A percentile compares a stretch with the other conserved stretches of the same genome.
These are phyloP conservation scores for Claviceps maximensis DNA, from an alignment of 2,329 filamentous ascomycete genomes.

Conservation along the genomic window DNA sequence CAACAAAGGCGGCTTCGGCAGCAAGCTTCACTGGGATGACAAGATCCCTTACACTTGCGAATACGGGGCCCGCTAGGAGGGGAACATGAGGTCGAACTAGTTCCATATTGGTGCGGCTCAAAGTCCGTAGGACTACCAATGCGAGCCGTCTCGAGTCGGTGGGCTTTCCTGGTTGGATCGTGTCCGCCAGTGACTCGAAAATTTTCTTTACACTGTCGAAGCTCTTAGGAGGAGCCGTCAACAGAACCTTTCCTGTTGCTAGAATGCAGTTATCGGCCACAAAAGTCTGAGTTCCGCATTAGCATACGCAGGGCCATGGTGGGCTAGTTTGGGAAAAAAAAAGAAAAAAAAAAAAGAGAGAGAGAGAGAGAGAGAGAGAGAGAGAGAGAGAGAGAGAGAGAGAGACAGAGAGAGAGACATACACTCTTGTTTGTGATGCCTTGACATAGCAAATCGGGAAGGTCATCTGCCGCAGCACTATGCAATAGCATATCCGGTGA, in stretches of 20 bases:
- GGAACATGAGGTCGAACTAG: constrained; percentile 70
- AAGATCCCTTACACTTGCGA: constrained; percentile 76
- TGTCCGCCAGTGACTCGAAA: constrained; percentile 62
- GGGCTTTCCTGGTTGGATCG: constrained; percentile 65
- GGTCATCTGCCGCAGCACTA: constrained; percentile 54
- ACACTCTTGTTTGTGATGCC: constrained; percentile 68
- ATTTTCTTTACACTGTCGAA: constrained; percentile 70
- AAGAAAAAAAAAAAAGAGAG: background rate
- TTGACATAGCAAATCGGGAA: constrained; percentile 63
- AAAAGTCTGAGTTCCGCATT: constrained; percentile 42
- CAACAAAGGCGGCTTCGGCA: constrained; percentile 86
- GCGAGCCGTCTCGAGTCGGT: constrained; percentile 75
- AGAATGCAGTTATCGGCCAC: constrained; percentile 81
- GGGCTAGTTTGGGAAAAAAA: background rate
- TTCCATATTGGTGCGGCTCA: constrained; percentile 67
- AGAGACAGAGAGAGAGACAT: constrained; percentile 22
- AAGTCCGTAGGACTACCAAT: constrained; percentile 76
- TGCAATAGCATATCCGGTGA: constrained; percentile 57
- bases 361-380: background rate
- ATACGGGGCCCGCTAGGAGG: constrained; percentile 70
- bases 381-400: too few species aligned
- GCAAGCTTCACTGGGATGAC: constrained; percentile 93
- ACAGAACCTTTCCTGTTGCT: constrained; percentile 80
- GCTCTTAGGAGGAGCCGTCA: constrained; percentile 52
- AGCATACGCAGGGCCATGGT: background rate